Evolutionary conservation across 805 yeast genomes (phyloP).

Genomic region (Candida germanica): DNA sequence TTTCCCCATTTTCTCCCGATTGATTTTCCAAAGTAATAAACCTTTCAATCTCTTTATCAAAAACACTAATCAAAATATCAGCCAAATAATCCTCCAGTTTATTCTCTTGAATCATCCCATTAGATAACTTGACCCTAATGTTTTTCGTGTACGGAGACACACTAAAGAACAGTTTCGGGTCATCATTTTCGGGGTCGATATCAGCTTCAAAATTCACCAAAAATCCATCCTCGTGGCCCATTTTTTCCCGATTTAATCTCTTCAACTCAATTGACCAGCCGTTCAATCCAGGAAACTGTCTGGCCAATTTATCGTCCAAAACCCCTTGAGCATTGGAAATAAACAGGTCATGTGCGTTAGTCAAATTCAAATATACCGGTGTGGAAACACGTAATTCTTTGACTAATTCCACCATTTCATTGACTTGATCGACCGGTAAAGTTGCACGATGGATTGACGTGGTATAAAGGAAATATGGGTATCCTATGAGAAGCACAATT

Average conservation of each 20-base stretch:
- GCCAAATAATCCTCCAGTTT: slow-evolving; percentile 35
- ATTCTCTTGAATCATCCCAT: slow-evolving; percentile 19
- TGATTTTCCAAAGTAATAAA: slow-evolving; percentile 12
- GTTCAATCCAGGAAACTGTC: slow-evolving; percentile 20
- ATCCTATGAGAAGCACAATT: slow-evolving; percentile 35
- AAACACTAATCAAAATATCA: slow-evolving; percentile 37
- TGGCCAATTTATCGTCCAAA: slow-evolving; percentile 28
- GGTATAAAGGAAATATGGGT: slow-evolving; percentile 59
- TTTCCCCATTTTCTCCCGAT: slow-evolving; percentile 15
- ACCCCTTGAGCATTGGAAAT: slow-evolving; percentile 31
- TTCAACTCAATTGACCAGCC: slow-evolving; percentile 27
- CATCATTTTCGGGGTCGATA: slow-evolving; percentile 6
- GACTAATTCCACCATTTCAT: slow-evolving; percentile 1
- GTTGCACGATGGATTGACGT: slow-evolving; percentile 63
- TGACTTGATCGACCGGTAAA: slow-evolving; percentile 43
- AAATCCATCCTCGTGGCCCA: slow-evolving; percentile 34
- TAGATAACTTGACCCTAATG: slow-evolving; percentile 28
- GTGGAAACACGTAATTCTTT: slow-evolving; percentile 25
- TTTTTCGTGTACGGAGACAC: slow-evolving; percentile 38
- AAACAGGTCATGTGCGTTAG: slow-evolving; percentile 27
- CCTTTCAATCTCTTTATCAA: slow-evolving; percentile 34
- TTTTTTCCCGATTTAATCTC: too few species aligned
- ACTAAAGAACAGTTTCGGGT: slow-evolving; percentile 10
- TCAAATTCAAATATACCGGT: slow-evolving; percentile 43
- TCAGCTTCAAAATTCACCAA: slow-evolving; percentile 29